Evolutionary conservation across 1,284 basidiomycete genomes (phyloP).

Genomic region (Coniferiporia weirii): DNA sequence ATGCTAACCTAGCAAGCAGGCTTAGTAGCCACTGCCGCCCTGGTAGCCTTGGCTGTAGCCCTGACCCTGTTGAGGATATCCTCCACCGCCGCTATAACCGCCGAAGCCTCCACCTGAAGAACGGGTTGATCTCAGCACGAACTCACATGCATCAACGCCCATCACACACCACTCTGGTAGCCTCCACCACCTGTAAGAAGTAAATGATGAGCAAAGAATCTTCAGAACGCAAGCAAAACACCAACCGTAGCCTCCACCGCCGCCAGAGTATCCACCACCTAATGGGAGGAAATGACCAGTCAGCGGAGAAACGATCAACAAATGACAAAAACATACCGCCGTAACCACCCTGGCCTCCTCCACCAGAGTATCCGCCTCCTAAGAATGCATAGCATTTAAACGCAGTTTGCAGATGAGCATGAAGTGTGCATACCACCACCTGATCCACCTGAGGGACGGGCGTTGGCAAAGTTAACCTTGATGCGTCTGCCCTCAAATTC

Average conservation of each 20-base stretch:
- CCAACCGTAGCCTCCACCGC: constrained; percentile 4
- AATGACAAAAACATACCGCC: background rate
- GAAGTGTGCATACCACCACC: constrained; percentile 32
- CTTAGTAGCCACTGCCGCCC: constrained; percentile 26
- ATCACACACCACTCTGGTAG: constrained; percentile 18
- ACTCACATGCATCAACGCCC: background rate
- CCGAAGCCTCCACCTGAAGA: constrained; percentile 26
- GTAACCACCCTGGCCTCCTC: constrained; percentile 12
- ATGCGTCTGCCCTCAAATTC: constrained; percentile 93
- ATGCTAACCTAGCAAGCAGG: background rate
- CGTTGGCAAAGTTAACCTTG: constrained; percentile 93
- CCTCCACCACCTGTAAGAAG: constrained; percentile 13
- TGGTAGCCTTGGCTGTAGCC: constrained; percentile 27
- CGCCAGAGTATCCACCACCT: constrained; percentile 1
- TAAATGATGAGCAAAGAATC: background rate
- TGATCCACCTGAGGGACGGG: constrained; percentile 56
- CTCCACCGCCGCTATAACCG: constrained; percentile 28
- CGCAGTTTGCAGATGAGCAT: too few relatives aligned
- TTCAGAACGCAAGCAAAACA: background rate
- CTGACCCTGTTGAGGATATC: constrained; percentile 23
- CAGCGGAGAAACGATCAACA: background rate
- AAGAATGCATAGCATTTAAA: background rate
- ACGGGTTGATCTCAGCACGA: background rate
- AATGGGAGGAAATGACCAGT: background rate
- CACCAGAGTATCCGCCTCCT: background rate